Conservation (phyloP, 495 filamentous ascomycete genomes). For the Darksidea phi region DNA sequence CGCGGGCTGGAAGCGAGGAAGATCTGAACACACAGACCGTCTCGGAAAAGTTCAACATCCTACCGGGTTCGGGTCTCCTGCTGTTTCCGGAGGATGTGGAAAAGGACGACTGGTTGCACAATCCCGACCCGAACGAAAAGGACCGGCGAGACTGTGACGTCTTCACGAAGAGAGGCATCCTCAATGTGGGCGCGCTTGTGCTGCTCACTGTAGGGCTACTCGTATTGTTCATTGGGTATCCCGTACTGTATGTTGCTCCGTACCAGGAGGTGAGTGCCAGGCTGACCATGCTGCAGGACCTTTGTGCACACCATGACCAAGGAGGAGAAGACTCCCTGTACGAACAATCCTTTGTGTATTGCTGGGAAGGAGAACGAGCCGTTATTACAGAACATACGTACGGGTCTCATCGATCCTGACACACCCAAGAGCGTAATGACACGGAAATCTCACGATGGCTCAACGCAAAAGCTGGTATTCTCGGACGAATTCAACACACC, state of each 20-base stretch:
- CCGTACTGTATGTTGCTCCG: conserved; percentile 59
- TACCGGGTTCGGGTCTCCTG: conserved; percentile 67
- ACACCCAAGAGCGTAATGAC: conserved; percentile 61
- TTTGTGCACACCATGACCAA: conserved; percentile 51
- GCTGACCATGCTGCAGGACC: conserved; percentile 48
- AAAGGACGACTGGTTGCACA: conserved; percentile 75
- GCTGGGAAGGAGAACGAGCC: conserved; percentile 53
- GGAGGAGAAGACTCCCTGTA: conserved; percentile 40
- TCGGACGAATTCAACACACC: conserved; percentile 76
- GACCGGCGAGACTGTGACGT: conserved; percentile 66
- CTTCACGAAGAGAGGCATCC: conserved; percentile 62
- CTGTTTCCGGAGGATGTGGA: conserved; percentile 75
- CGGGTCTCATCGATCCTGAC: conserved; percentile 66
- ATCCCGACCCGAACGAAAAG: conserved; percentile 65
- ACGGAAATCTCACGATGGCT: conserved; percentile 59
- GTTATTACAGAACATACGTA: conserved; percentile 60
- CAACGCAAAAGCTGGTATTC: conserved; percentile 67
- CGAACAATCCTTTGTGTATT: conserved; percentile 56
- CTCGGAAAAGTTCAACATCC: conserved; percentile 74
- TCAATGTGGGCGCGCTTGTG: conserved; percentile 65
- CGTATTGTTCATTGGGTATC: conserved; percentile 70
- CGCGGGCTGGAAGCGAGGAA: conserved; percentile 63
- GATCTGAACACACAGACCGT: conserved; percentile 75
- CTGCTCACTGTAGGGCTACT: conserved; percentile 64
- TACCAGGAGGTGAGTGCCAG: not conserved